phyloP scores from a whole-genome alignment of 2,329 filamentous ascomycete genomes.

The Botrytis medusae region DNA sequence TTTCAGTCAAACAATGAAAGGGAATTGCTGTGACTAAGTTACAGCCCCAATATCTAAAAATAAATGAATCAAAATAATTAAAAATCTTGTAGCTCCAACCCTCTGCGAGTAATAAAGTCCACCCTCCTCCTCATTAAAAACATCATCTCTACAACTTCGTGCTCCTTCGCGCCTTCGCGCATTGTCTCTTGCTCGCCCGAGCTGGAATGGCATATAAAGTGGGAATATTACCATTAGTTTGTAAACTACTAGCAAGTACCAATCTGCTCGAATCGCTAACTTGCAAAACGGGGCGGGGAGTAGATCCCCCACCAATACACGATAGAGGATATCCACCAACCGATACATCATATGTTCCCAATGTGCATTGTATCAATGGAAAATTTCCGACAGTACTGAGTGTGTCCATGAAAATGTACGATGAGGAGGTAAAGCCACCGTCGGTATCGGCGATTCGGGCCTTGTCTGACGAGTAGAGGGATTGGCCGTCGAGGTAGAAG shows the following conservation, averaged over 20 bases:
- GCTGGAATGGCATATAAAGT: background rate
- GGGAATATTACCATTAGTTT: background rate
- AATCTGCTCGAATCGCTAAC: background rate
- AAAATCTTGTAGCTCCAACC: background rate
- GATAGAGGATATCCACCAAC: background rate
- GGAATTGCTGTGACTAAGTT: background rate
- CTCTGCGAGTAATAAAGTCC: background rate
- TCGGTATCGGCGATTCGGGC: background rate
- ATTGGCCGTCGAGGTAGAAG: background rate
- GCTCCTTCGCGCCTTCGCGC: background rate
- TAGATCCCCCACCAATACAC: background rate
- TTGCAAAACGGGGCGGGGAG: background rate
- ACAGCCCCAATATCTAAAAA: background rate
- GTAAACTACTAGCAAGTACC: background rate
- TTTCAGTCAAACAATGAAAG: background rate
- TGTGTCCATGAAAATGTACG: background rate
- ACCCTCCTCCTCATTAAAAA: background rate
- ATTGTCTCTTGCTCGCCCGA: background rate
- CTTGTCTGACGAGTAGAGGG: background rate
- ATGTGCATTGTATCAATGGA: background rate
- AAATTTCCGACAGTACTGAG: background rate
- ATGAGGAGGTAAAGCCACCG: fast-evolving
- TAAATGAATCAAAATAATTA: background rate
- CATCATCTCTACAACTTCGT: background rate
- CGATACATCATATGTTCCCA: background rate